These are phyloP conservation scores for Ophiocordyceps polyrhachis-furcata DNA, from an alignment of 2,329 filamentous ascomycete species.

Conservation along the genomic window DNA sequence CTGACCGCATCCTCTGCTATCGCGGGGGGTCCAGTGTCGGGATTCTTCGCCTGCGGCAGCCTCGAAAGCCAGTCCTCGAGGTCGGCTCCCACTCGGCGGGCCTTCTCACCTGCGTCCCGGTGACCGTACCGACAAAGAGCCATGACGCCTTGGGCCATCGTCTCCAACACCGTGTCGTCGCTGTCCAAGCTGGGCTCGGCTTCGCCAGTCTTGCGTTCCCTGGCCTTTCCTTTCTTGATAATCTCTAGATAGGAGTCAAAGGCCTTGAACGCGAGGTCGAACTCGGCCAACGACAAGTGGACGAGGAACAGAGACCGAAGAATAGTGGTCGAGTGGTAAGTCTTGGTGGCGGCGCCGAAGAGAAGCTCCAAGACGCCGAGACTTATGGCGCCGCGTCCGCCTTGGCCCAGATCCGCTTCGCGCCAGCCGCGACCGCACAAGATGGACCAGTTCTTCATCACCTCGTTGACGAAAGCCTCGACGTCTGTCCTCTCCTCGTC, in stretches of 20 bases:
- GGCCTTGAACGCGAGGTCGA: conserved; percentile 76
- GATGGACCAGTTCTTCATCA: conserved; percentile 71
- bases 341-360: conserved; percentile 80
- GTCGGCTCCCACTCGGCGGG: conserved; percentile 47
- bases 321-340: conserved; percentile 85
- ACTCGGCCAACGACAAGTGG: conserved; percentile 75
- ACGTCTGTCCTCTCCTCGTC: conserved; percentile 62
- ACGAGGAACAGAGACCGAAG: conserved; percentile 73
- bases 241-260: conserved; percentile 87
- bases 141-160: conserved; percentile 61
- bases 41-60: conserved; percentile 17
- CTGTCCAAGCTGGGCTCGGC: conserved; percentile 55
- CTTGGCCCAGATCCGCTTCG: conserved; percentile 63
- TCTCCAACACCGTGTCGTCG: conserved; percentile 58
- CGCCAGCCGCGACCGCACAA: conserved; percentile 65
- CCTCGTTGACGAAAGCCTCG: conserved; percentile 62
- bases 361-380: conserved; percentile 69
- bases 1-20: conserved; percentile 12
- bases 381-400: conserved; percentile 57
- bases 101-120: conserved; percentile 57
- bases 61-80: conserved; percentile 61
- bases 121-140: conserved; percentile 71
- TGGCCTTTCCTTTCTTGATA: conserved; percentile 65
- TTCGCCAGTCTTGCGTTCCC: conserved; percentile 62
- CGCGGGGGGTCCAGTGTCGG: conserved; percentile 10